phyloP scores from a whole-genome alignment of 1,284 basidiomycete species.

The Melanopsichium pennsylvanicum region DNA sequence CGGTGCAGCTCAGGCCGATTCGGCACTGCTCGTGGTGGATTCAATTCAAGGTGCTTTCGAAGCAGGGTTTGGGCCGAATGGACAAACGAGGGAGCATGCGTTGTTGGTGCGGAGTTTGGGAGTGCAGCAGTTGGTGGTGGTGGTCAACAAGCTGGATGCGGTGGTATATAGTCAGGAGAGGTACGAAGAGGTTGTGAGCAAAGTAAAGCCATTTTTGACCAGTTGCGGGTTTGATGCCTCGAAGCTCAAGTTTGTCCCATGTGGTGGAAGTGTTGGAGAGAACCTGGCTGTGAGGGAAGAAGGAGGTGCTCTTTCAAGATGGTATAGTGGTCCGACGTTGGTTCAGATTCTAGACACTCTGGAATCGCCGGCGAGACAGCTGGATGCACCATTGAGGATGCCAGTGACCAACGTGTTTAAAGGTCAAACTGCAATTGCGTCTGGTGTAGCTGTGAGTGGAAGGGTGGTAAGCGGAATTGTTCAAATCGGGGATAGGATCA shows the following conservation, averaged over 20 bases:
- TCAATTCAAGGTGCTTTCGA: constrained; percentile 91
- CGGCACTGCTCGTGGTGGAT: constrained; percentile 93
- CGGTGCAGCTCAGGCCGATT: constrained; percentile 94
- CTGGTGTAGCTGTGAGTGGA: constrained; percentile 83
- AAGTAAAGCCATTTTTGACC: constrained; percentile 80
- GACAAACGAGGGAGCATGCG: constrained; percentile 96
- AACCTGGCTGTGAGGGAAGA: constrained; percentile 73
- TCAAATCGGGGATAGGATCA: constrained; percentile 86
- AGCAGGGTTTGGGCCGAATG: constrained; percentile 89
- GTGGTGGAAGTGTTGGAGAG: constrained; percentile 86
- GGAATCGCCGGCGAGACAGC: constrained; percentile 77
- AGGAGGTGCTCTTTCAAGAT: constrained; percentile 71
- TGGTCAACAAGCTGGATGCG: constrained; percentile 89
- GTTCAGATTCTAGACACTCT: constrained; percentile 78
- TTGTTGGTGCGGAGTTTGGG: constrained; percentile 90
- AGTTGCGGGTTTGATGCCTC: constrained; percentile 84
- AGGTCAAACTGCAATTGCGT: constrained; percentile 75
- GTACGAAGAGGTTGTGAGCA: constrained; percentile 82
- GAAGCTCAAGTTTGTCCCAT: constrained; percentile 85
- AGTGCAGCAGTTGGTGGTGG: constrained; percentile 90
- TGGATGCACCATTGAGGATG: constrained; percentile 80
- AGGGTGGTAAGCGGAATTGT: constrained; percentile 85
- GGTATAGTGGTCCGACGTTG: constrained; percentile 88
- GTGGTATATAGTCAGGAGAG: constrained; percentile 77
- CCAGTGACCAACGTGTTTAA: constrained; percentile 96